A percentile compares a stretch with the other conserved stretches of the same genome.
These are phyloP conservation scores for Collybia mongolica DNA, from an alignment of 768 basidiomycete species.

Conservation along the genomic window DNA sequence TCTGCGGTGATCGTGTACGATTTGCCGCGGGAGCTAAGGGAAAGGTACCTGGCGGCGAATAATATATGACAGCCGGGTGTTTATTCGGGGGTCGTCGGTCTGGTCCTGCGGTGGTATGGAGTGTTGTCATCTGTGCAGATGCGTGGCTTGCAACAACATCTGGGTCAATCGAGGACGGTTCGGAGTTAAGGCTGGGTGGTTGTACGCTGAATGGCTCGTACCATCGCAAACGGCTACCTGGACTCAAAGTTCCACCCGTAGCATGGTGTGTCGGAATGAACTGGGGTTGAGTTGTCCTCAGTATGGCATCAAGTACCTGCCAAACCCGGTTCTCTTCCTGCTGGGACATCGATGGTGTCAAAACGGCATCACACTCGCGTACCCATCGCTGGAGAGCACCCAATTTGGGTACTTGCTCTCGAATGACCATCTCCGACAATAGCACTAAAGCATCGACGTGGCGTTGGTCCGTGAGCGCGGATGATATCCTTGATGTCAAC, in stretches of 20 bases:
- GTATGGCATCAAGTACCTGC: conserved; percentile 47
- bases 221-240: conserved; percentile 30
- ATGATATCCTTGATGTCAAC: conserved; percentile 35
- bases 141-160: conserved; percentile 15
- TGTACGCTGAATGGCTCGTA: conserved; percentile 30
- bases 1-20: conserved; percentile 24
- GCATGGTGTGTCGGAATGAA: conserved; percentile 20
- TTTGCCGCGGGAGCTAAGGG: conserved; percentile 22
- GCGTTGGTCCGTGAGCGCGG: conserved; percentile 41
- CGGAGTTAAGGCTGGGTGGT: conserved; percentile 9
- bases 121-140: conserved; percentile 19
- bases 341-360: conserved; percentile 33
- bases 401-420: conserved; percentile 45
- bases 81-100: conserved; percentile 53
- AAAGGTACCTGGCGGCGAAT: conserved; percentile 33
- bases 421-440: conserved; percentile 52
- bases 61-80: conserved; percentile 49
- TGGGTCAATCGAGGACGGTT: conserved; percentile 8
- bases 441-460: conserved; percentile 48
- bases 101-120: conserved; percentile 40
- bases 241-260: conserved; percentile 19
- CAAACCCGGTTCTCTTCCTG: conserved; percentile 41
- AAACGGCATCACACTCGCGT: conserved; percentile 54
- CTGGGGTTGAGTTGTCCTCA: conserved; percentile 43
- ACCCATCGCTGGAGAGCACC: conserved; percentile 58